Percentiles rank a stretch among this genome's conserved stretches.
These are phyloP conservation scores for Colletotrichum orchidophilum DNA, from an alignment of 2,329 filamentous ascomycete species.

Conservation along the genomic window DNA sequence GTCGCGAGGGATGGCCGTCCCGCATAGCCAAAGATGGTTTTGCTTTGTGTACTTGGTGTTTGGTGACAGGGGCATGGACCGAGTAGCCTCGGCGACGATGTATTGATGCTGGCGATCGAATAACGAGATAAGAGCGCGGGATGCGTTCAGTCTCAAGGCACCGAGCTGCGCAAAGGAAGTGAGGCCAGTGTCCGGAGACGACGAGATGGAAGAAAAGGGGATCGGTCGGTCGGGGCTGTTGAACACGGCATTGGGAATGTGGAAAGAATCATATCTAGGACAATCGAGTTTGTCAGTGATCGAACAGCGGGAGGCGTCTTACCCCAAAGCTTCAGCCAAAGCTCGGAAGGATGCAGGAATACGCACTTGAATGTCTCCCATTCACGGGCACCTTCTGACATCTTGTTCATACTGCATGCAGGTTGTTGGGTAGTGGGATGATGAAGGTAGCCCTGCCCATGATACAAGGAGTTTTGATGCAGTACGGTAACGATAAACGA, in stretches of 20 bases:
- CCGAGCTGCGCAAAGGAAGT: slow-evolving; percentile 62
- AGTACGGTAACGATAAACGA: background rate
- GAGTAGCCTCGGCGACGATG: slow-evolving; percentile 61
- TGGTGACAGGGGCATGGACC: slow-evolving; percentile 47
- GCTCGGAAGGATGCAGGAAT: background rate
- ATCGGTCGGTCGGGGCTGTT: slow-evolving; percentile 38
- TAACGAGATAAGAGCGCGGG: slow-evolving; percentile 57
- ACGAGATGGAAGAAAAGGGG: slow-evolving; percentile 38
- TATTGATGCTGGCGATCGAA: slow-evolving; percentile 60
- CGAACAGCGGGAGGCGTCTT: background rate
- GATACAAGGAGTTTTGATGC: slow-evolving; percentile 7
- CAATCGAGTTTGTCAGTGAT: background rate
- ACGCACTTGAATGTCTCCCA: slow-evolving; percentile 44
- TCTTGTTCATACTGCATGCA: slow-evolving; percentile 33
- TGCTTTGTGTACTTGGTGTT: slow-evolving; percentile 21
- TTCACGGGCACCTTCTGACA: slow-evolving; percentile 41
- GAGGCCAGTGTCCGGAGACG: slow-evolving; percentile 50
- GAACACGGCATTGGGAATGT: slow-evolving; percentile 31
- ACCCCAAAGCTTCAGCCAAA: background rate
- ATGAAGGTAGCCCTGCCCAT: slow-evolving; percentile 29
- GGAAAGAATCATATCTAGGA: slow-evolving; percentile 34
- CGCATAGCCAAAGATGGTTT: slow-evolving; percentile 39
- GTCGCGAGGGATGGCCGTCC: slow-evolving; percentile 42
- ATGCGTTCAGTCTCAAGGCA: slow-evolving; percentile 48
- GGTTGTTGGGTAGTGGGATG: slow-evolving; percentile 10